phyloP scores from a whole-genome alignment of 371 early-diverging fungal species.

The Mucor irregularis region DNA sequence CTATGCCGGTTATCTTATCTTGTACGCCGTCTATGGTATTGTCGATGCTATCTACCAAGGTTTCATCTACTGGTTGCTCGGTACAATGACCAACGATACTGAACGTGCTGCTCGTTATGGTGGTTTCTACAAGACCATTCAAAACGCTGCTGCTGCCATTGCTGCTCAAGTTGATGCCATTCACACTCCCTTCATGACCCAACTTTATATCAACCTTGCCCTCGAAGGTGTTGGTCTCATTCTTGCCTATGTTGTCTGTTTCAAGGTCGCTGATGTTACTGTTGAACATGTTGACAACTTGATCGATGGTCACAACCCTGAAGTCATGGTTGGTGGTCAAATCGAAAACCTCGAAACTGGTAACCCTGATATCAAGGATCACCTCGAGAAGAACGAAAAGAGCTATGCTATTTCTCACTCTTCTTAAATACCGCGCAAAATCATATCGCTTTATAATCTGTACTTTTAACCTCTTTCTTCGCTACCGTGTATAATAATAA shows the following conservation, averaged over 20 bases:
- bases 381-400: conserved; percentile 8
- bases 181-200: conserved; percentile 35
- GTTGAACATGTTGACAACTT: conserved; percentile 30
- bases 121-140: conserved; percentile 85
- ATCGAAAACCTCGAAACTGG: conserved; percentile 19
- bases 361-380: neutral
- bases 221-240: conserved; percentile 31
- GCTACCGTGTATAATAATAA: neutral
- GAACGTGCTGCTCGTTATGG: conserved; percentile 69
- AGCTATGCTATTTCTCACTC: conserved; percentile 4
- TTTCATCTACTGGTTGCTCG: conserved; percentile 77
- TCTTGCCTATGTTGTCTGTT: conserved; percentile 28
- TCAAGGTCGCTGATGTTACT: conserved; percentile 25
- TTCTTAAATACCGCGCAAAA: neutral
- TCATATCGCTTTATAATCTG: neutral
- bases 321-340: conserved; percentile 29
- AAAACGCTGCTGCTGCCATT: conserved; percentile 52
- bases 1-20: conserved; percentile 53
- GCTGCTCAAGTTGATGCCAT: conserved; percentile 46
- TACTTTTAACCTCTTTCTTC: neutral
- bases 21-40: conserved; percentile 67
- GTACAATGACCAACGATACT: conserved; percentile 72
- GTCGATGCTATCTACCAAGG: conserved; percentile 75
- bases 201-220: conserved; percentile 25
- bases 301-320: conserved; percentile 16